A percentile compares a stretch with the other conserved stretches of the same genome.
These are phyloP conservation scores for Plantago coronopus DNA, from an alignment of 305 asterid genomes.

Conservation along the genomic window DNA sequence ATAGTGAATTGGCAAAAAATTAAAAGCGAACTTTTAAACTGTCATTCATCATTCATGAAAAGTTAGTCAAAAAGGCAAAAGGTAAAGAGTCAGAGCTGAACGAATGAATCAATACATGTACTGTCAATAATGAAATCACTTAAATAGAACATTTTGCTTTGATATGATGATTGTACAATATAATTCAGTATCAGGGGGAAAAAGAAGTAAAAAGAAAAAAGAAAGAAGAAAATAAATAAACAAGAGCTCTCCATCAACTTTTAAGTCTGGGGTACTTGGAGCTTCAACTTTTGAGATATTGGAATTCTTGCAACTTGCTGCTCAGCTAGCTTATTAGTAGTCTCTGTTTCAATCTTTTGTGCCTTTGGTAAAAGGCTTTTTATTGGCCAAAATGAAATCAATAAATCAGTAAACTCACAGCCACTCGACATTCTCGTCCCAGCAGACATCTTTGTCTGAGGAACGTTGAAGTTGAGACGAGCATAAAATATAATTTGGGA, in stretches of 20 bases:
- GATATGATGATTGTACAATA: conserved; percentile 15
- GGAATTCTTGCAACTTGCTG: conserved; percentile 9
- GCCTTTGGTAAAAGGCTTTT: conserved; percentile 6
- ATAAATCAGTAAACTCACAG: conserved; percentile 15
- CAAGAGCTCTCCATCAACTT: neutral
- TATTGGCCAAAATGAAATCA: conserved; percentile 15
- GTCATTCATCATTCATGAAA: neutral
- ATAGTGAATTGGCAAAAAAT: neutral
- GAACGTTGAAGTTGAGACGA: conserved; percentile 14
- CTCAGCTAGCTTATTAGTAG: conserved; percentile 15
- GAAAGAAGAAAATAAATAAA: neutral
- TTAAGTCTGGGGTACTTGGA: conserved; percentile 2
- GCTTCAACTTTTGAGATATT: neutral
- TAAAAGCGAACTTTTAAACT: neutral
- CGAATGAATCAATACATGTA: neutral
- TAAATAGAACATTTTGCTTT: conserved; percentile 1
- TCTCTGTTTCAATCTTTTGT: conserved; percentile 14
- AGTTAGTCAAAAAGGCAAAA: neutral
- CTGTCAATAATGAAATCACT: neutral
- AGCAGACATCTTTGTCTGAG: conserved; percentile 3
- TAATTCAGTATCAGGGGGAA: neutral
- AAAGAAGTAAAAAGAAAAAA: neutral
- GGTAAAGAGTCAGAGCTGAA: neutral
- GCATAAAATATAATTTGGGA: neutral
- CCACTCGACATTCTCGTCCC: conserved; percentile 12